Base-by-base conservation (phyloP, 129 eudicot species). In the Centaurea solstitialis region DNA sequence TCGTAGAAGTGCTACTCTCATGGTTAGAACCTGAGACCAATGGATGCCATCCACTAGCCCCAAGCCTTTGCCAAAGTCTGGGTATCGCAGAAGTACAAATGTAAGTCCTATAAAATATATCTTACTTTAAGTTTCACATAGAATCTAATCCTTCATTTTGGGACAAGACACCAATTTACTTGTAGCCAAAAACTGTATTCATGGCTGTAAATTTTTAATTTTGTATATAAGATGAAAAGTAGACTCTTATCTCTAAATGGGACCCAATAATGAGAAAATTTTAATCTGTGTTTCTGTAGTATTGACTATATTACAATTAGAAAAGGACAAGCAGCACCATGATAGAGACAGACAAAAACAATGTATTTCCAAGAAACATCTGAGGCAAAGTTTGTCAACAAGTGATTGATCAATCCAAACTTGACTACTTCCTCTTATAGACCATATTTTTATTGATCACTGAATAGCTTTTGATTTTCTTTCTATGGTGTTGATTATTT, bases 381-480 rank as follows among this genome's bases (percentile, higher is more conserved):
- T 9, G n/a, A 62, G 61, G 70, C 20, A 68, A 35, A 76, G 38
- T 75, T 75, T 75, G 62, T 68, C 80, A 38, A 22, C 41, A 76
- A 69, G 82, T 79, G 61, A 4, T 22, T 76, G 68, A 72, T 50
- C 77, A 76, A 82, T 37, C 35, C 77, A 82, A 57, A 82, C 61
- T 82, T 76, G 81, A 43, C 67, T 76, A 82, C 81, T 76, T 82
- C 81, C 67, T 69, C 81, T 75, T 5, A 15, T 64, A 64, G 7
- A 38, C 39, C 61, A 62, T 62, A 62, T 9, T 35, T 26, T 33
- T 76, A 76, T 39, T 21, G 23, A 39, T 38, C 30, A 38, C 78
- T 24, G 62, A 65, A 41, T 5, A n/a, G 11, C 20, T 41, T 24
- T 20, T 30, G 53, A 15, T 20, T 78, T 68, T 67, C 43, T 78